Conservation (phyloP, 768 basidiomycete species). For the Calocybe cyanea region DNA sequence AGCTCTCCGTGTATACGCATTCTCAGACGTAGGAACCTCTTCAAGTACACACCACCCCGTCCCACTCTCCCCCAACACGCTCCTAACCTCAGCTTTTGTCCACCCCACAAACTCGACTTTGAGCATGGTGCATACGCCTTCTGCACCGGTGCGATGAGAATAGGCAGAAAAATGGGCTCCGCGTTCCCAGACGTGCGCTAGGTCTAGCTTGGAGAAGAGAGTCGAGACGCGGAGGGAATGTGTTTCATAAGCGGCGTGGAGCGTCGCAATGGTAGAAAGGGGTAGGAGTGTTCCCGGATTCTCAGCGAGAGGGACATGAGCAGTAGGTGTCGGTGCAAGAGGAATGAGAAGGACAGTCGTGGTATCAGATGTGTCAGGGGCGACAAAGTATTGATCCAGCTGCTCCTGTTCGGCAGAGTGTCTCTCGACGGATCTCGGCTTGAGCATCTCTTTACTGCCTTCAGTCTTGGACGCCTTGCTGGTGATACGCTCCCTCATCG, state of each 20-base stretch:
- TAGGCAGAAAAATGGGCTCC: conserved; percentile 61
- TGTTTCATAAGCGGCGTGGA: conserved; percentile 49
- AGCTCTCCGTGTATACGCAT: no score
- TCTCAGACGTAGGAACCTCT: conserved; percentile 34
- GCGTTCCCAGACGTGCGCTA: conserved; percentile 62
- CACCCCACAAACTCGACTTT: conserved; percentile 74
- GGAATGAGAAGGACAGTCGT: conserved; percentile 72
- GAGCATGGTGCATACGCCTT: conserved; percentile 62
- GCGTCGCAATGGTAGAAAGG: conserved; percentile 42
- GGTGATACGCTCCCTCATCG: conserved; percentile 19
- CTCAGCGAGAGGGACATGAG: conserved; percentile 54
- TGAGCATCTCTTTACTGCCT: conserved; percentile 30
- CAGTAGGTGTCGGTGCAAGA: conserved; percentile 69
- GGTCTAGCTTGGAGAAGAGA: conserved; percentile 69
- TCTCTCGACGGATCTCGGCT: conserved; percentile 18
- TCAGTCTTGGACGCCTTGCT: conserved; percentile 19
- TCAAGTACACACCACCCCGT: conserved; percentile 75
- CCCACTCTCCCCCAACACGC: conserved; percentile 67
- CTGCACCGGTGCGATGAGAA: conserved; percentile 34
- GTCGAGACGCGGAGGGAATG: conserved; percentile 65
- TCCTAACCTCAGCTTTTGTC: conserved; percentile 59
- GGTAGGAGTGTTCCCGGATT: conserved; percentile 42
- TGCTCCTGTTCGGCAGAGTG: conserved; percentile 21
- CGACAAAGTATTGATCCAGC: conserved; percentile 62
- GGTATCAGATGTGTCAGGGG: conserved; percentile 31